Percentiles rank a stretch among this genome's conserved stretches.
These are phyloP conservation scores for Botrytis porri DNA, from an alignment of 2,329 filamentous ascomycete species.

Conservation along the genomic window DNA sequence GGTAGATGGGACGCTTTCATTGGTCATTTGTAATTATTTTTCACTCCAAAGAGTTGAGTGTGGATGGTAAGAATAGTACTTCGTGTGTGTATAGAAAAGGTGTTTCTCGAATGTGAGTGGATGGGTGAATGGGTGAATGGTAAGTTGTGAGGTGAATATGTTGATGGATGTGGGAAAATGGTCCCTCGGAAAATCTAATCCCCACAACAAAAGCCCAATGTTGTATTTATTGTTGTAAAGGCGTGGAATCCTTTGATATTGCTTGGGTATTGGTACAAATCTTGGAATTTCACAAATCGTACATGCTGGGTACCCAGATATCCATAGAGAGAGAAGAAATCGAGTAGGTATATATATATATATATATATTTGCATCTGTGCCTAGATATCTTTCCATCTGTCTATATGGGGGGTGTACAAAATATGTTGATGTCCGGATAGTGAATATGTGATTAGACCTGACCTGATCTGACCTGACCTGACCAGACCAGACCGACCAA, in stretches of 20 bases:
- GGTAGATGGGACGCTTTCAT: not conserved
- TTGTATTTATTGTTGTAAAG: not conserved
- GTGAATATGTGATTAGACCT: not conserved
- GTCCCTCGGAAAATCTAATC: not conserved
- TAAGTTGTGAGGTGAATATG: not conserved
- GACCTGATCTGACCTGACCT: not conserved
- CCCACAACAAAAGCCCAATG: conserved; percentile 12
- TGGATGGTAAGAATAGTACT: not conserved
- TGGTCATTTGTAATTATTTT: not conserved
- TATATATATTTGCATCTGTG: no score
- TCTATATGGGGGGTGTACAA: not conserved
- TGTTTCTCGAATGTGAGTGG: not conserved
- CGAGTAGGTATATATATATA: not conserved
- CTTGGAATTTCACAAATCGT: not conserved
- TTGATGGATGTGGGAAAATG: not conserved
- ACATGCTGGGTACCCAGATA: not conserved
- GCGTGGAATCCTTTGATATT: not conserved
- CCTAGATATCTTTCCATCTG: no score
- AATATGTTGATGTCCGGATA: not conserved
- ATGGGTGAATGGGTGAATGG: not conserved
- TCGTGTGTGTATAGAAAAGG: not conserved
- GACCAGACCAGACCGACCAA: not conserved
- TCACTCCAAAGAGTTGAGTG: not conserved
- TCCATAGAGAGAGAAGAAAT: no score
- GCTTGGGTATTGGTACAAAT: not conserved